Base-by-base conservation (phyloP, 768 basidiomycete species). In the Termitomyces sp. region DNA sequence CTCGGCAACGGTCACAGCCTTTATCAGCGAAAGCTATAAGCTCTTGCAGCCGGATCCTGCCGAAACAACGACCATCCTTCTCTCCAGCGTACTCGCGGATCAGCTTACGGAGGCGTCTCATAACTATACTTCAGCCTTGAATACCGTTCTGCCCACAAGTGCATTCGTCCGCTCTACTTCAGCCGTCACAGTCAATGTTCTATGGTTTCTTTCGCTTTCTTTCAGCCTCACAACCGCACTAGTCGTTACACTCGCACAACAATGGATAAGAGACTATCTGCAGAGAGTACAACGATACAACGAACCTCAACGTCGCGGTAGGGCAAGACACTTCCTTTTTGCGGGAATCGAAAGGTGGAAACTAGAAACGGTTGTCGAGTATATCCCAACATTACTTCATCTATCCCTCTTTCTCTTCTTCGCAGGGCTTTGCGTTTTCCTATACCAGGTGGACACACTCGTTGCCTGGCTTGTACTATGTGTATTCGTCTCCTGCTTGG, bases 1-100 rank as follows among this genome's bases (percentile, higher is more conserved):
- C 64, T 77, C 77, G n/a, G 72, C 77, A 5, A 73, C 72, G 3
- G 69, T 76, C 9, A 76, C 75, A 4, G 69, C 77, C 1, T 80
- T 79, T 56, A 70, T 75, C 11, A 69, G 75, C n/a, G 72, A 76
- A 56, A 74, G 72, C 8, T 73, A 77, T 58, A 66, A 71, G 45
- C 61, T 66, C 34, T 68, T 79, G 6, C 55, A 69, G n/a, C 70
- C 69, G 47, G 67, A 79, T 49, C 66, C 74, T 7, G 59, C 60
- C 29, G 70, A 72, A 5, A 62, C 61, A n/a, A 70, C 69, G 4
- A 66, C 65, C 11, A 65, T 60, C 48, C 68, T 74, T 59, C 65
- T 78, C 34, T 56, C 67, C 1, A 63, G 66, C 12, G 60, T 70
- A 20, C 61, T 67, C 12, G 50, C 64, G n/a, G 34, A 40, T 36